Conservation (phyloP, 371 early-diverging fungal species). For the Mortierella sp. region DNA sequence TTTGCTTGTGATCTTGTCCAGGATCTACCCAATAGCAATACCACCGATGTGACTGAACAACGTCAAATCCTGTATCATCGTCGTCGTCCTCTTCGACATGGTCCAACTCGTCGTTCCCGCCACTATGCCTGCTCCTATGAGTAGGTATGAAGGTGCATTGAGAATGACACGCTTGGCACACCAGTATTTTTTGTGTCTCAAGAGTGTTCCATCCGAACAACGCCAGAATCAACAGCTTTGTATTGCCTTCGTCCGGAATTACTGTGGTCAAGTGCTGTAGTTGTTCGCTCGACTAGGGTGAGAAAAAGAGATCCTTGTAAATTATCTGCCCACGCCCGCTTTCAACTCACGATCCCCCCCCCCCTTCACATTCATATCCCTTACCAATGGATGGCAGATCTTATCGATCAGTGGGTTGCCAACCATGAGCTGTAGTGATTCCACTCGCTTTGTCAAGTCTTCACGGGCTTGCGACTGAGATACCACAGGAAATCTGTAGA, state of each 20-base stretch:
- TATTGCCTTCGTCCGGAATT: not conserved
- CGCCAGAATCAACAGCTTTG: constrained; percentile 26
- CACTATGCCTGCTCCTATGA: not conserved
- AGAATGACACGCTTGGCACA: constrained; percentile 40
- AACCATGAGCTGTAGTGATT: constrained; percentile 5
- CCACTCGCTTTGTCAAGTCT: constrained; percentile 25
- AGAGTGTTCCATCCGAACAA: constrained; percentile 35
- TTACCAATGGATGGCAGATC: constrained; percentile 44
- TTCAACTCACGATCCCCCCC: no score
- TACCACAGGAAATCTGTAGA: constrained; percentile 44
- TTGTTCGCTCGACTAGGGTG: constrained; percentile 11
- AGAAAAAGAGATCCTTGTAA: not conserved
- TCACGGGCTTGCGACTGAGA: constrained; percentile 32
- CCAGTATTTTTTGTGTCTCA: constrained; percentile 7
- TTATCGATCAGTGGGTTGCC: constrained; percentile 11
- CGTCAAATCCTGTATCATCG: constrained; percentile 32
- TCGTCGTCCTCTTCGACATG: constrained; percentile 5
- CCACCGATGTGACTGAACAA: constrained; percentile 38
- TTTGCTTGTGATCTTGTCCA: constrained; percentile 1
- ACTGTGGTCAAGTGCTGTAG: not conserved
- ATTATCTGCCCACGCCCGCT: no score
- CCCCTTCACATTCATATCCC: not conserved
- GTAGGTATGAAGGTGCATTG: constrained; percentile 29
- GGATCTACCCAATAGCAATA: constrained; percentile 53
- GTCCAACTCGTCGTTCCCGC: not conserved